These are phyloP conservation scores for Scutellaria minor DNA, from an alignment of 257 asterid species.

Conservation along the genomic window DNA sequence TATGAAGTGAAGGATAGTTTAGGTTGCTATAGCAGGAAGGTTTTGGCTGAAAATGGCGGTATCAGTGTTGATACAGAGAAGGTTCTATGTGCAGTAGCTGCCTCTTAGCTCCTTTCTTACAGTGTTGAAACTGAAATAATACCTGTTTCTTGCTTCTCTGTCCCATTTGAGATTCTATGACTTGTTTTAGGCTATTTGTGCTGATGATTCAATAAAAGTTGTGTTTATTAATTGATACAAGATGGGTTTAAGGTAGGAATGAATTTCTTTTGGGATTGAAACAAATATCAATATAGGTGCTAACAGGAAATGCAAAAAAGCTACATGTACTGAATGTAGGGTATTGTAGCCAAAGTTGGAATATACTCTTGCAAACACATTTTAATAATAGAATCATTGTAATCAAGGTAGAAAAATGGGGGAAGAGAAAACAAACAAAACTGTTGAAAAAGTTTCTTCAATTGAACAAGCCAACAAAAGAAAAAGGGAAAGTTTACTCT, in stretches of 20 bases:
- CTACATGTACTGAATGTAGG: neutral
- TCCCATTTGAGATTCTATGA: neutral
- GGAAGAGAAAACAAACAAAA: conserved; percentile 15
- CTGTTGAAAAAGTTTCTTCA: conserved; percentile 14
- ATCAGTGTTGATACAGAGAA: conserved; percentile 43
- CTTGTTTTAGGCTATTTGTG: no score
- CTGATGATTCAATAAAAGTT: no score
- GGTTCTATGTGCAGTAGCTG: conserved; percentile 46
- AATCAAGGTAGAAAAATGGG: neutral
- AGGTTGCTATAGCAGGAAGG: conserved; percentile 52
- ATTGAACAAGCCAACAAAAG: neutral
- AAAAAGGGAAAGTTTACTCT: conserved; percentile 27
- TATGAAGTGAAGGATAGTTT: conserved; percentile 42
- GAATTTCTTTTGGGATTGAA: neutral
- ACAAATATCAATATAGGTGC: no score
- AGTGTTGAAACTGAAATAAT: neutral
- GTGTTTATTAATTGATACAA: no score
- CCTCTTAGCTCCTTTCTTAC: neutral
- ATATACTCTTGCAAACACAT: no score
- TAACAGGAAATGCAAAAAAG: neutral
- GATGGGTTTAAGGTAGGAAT: no score
- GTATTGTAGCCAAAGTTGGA: no score
- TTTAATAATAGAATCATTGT: neutral
- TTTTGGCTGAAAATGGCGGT: conserved; percentile 52
- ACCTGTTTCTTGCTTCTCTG: neutral